Base-by-base conservation (phyloP, 768 basidiomycete genomes). In the Exidia glandulosa region DNA sequence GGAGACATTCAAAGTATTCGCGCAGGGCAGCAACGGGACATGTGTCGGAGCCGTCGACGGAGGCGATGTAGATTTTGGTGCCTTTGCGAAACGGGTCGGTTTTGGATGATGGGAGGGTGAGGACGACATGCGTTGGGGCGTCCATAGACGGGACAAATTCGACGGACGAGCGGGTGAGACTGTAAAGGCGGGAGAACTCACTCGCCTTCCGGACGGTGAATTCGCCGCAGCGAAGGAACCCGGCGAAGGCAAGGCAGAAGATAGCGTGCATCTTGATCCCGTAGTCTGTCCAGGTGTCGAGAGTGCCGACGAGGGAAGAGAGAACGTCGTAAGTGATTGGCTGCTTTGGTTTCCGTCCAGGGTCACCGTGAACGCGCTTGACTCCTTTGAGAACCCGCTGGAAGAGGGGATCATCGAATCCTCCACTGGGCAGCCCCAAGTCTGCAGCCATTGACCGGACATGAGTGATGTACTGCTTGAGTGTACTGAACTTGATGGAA, bases 51-150 rank as follows among this genome's bases (percentile, higher is more conserved):
- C 45, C 59, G 5, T 62, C 68, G 2, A 63, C 67, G 0, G 61
- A 58, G 2, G 71, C 66, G n/a, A 72, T 56, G 25, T 56, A 58
- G 19, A 71, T 63, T 7, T 62, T 57, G 36, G 68, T 61, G 1
- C 71, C 68, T 56, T 63, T 62, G 4, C 71, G 62, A 58, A 75
- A 76, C 0, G 72, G 73, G 63, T 75, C 71, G 2, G 73, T 74
- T 57, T 76, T 76, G 2, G 74, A 76, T 1, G 66, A 61, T 2
- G 73, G 72, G 1, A 76, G 63, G 9, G 64, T 66, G 32, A 74
- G 64, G 14, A 50, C 41, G 25, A 71, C 27, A 45, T 61, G 41
- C 1, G 27, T 27, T 37, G 70, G 63, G 12, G 62, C 54, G 1
- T 65, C 59, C 12, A 69, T 45, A 30, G 60, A 61, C 12, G 71